Conservation (phyloP, 2,329 filamentous ascomycete genomes). For the Helminthosporium solani region DNA sequence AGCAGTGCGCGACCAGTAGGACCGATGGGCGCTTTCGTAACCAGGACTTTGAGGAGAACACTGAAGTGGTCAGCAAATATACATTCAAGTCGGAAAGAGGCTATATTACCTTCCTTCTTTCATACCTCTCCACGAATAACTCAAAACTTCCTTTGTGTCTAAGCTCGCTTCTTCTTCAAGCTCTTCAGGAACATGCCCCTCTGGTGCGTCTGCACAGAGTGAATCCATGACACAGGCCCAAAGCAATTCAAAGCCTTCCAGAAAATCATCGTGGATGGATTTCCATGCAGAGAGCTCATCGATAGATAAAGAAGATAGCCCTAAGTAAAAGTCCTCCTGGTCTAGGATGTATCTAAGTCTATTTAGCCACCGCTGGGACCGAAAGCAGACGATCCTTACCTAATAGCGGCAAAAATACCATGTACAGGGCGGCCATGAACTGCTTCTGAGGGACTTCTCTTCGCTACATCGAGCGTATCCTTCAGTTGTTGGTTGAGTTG, state of each 20-base stretch:
- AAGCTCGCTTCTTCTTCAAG: slow-evolving; percentile 69
- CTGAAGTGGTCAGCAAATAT: slow-evolving; percentile 47
- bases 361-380: neutral
- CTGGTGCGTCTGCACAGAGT: slow-evolving; percentile 90
- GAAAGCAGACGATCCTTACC: slow-evolving; percentile 14
- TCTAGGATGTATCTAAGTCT: slow-evolving; percentile 50
- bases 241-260: slow-evolving; percentile 64
- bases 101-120: slow-evolving; percentile 94
- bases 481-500: slow-evolving; percentile 64
- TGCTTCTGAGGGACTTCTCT: slow-evolving; percentile 64
- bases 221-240: slow-evolving; percentile 76
- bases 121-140: slow-evolving; percentile 92
- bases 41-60: slow-evolving; percentile 61
- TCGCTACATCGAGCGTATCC: slow-evolving; percentile 62
- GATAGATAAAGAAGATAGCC: slow-evolving; percentile 10
- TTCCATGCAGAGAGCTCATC: slow-evolving; percentile 30
- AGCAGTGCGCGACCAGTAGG: slow-evolving; percentile 20
- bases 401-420: slow-evolving; percentile 43
- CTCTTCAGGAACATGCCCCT: slow-evolving; percentile 79
- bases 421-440: slow-evolving; percentile 51
- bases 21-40: slow-evolving; percentile 41
- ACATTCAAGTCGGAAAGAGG: slow-evolving; percentile 8
- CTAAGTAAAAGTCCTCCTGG: slow-evolving; percentile 39
- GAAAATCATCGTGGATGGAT: slow-evolving; percentile 56
- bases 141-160: slow-evolving; percentile 84